A percentile compares a stretch with the other conserved stretches of the same genome.
Evolutionary conservation across 1,139 yeast species (phyloP).

Genomic region (Kodamaea sp.): DNA sequence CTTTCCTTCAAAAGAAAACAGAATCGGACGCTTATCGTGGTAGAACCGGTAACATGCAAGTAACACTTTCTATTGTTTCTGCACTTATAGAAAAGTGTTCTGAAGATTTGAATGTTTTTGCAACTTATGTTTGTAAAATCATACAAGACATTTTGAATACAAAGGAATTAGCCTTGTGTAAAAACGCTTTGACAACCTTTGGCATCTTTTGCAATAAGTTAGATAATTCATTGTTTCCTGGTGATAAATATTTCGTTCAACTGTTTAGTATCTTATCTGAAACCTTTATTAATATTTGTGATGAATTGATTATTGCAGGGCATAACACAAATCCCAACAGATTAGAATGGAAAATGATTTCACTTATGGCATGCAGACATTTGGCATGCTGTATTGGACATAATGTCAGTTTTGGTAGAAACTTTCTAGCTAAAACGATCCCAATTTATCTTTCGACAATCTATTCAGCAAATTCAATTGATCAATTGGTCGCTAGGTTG

Average conservation of each 20-base stretch:
- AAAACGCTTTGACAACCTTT: conserved; percentile 50
- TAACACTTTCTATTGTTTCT: conserved; percentile 67
- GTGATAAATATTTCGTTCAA: conserved; percentile 61
- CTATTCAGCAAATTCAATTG: conserved; percentile 14
- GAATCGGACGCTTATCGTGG: conserved; percentile 56
- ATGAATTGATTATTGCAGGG: conserved; percentile 8
- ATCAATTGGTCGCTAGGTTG: conserved; percentile 21
- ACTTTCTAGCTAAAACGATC: conserved; percentile 36
- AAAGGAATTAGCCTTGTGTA: conserved; percentile 55
- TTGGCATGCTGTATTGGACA: conserved; percentile 44
- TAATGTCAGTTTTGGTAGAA: conserved; percentile 34
- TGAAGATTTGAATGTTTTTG: conserved; percentile 82
- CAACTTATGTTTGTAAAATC: conserved; percentile 54
- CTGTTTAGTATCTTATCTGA: conserved; percentile 44
- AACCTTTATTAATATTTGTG: conserved; percentile 27
- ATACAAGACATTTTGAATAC: conserved; percentile 42
- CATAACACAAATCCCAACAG: conserved; percentile 28
- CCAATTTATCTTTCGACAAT: conserved; percentile 40
- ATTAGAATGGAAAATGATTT: conserved; percentile 48
- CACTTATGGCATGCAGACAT: conserved; percentile 43
- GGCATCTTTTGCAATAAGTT: conserved; percentile 60
- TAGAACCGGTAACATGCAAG: conserved; percentile 76
- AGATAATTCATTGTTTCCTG: conserved; percentile 67
- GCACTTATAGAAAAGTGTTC: conserved; percentile 72
- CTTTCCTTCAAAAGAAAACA: conserved; percentile 64